Conservation (phyloP, 2,329 filamentous ascomycete species). For the Hortaea sp. region DNA sequence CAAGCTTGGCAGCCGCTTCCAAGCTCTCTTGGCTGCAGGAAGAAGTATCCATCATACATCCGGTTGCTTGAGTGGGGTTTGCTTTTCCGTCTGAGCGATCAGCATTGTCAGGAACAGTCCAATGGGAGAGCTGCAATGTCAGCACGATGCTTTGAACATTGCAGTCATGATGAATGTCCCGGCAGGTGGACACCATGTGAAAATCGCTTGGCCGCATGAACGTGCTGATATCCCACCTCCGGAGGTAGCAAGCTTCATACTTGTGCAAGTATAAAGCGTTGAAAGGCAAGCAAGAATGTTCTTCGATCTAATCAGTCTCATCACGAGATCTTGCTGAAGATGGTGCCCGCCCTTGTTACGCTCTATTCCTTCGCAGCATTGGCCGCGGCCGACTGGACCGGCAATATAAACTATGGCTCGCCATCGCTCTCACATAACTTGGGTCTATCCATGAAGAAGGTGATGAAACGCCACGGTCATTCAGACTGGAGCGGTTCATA, state of each 20-base stretch:
- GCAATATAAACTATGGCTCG: background rate
- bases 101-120: background rate
- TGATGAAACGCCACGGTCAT: background rate
- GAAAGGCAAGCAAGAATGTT: background rate
- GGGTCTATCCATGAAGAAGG: background rate
- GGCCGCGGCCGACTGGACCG: background rate
- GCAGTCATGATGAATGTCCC: no score
- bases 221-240: background rate
- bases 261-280: background rate
- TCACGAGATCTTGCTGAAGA: background rate
- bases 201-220: background rate
- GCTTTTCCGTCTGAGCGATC: background rate
- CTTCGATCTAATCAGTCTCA: no score
- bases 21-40: background rate
- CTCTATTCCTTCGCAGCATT: background rate
- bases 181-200: background rate
- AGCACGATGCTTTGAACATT: no score
- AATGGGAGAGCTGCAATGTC: background rate
- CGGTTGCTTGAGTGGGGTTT: background rate
- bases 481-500: background rate
- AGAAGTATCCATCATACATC: background rate
- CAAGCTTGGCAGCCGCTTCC: background rate
- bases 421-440: background rate
- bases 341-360: background rate
- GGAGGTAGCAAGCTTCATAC: background rate